Conservation (phyloP, 1,139 yeast species). For the Geotrichum phurueaensis region DNA sequence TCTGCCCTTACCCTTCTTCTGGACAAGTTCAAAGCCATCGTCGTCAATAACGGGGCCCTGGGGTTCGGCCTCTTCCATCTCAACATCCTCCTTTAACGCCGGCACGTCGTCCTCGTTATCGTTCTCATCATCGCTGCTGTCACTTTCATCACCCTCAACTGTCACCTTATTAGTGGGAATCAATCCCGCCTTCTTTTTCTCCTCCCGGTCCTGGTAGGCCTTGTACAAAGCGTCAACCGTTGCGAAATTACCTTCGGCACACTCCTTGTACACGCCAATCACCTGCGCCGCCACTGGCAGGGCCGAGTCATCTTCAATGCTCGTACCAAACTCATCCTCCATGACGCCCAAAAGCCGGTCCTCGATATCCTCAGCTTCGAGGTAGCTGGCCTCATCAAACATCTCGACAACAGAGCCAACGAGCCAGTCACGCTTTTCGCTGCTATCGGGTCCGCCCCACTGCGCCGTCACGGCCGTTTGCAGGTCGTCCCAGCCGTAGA, state of each 20-base stretch:
- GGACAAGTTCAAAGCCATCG: conserved; percentile 88
- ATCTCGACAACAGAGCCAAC: conserved; percentile 76
- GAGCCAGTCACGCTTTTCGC: conserved; percentile 93
- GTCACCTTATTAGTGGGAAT: conserved; percentile 29
- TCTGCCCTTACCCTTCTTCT: conserved; percentile 39
- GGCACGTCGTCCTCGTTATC: conserved; percentile 39
- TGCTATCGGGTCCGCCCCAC: conserved; percentile 95
- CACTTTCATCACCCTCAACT: conserved; percentile 48
- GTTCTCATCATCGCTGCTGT: conserved; percentile 44
- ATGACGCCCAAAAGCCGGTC: conserved; percentile 81
- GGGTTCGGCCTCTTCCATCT: conserved; percentile 25
- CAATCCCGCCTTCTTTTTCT: conserved; percentile 36
- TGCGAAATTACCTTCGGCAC: conserved; percentile 47
- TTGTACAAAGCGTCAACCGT: conserved; percentile 55
- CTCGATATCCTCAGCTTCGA: conserved; percentile 75
- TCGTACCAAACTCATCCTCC: conserved; percentile 90
- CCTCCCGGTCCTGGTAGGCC: conserved; percentile 52
- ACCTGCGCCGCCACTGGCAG: conserved; percentile 64
- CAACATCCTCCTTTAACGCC: conserved; percentile 40
- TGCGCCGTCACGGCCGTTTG: conserved; percentile 87
- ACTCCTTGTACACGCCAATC: conserved; percentile 60
- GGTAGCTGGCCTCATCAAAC: conserved; percentile 46
- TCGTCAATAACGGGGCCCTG: conserved; percentile 74
- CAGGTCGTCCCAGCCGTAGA: conserved; percentile 84
- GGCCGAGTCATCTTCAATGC: conserved; percentile 83